Percentiles rank a stretch among this genome's conserved stretches.
phyloP scores from a whole-genome alignment of 2,329 filamentous ascomycete genomes.

The Thyridium curvatum region DNA sequence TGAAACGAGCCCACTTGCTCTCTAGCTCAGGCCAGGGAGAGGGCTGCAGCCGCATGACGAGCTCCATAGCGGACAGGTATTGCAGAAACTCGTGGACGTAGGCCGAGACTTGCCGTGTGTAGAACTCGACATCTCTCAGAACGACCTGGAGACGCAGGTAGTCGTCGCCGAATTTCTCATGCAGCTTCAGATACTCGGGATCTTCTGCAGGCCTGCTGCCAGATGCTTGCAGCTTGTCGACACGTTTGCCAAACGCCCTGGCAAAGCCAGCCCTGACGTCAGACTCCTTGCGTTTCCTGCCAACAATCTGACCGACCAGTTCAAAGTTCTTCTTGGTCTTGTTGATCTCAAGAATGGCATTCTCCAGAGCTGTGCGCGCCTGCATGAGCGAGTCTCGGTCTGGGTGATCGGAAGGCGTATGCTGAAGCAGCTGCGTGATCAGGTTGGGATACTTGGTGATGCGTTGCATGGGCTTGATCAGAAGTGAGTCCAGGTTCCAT shows the following conservation, averaged over 20 bases:
- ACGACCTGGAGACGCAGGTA: slow-evolving; percentile 90
- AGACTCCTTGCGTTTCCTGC: slow-evolving; percentile 79
- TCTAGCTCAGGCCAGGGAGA: slow-evolving; percentile 78
- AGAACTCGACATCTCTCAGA: slow-evolving; percentile 87
- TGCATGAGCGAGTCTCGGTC: slow-evolving; percentile 61
- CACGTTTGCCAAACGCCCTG: slow-evolving; percentile 83
- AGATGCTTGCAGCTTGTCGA: slow-evolving; percentile 73
- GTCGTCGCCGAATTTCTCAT: slow-evolving; percentile 86
- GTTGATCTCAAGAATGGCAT: slow-evolving; percentile 80
- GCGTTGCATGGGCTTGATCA: slow-evolving; percentile 94
- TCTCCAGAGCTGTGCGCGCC: slow-evolving; percentile 49
- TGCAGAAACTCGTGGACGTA: slow-evolving; percentile 77
- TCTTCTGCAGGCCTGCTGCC: slow-evolving; percentile 64
- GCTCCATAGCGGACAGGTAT: slow-evolving; percentile 75
- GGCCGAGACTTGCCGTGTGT: slow-evolving; percentile 73
- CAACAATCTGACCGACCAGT: slow-evolving; percentile 82
- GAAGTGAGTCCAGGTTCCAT: slow-evolving; percentile 91
- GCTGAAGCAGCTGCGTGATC: slow-evolving; percentile 70
- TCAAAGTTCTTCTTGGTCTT: slow-evolving; percentile 93
- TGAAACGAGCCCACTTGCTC: slow-evolving; percentile 91
- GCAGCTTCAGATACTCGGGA: slow-evolving; percentile 69
- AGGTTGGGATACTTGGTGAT: slow-evolving; percentile 91
- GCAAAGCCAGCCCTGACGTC: slow-evolving; percentile 80
- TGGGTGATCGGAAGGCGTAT: slow-evolving; percentile 77
- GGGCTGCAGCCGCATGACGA: slow-evolving; percentile 66